Evolutionary conservation across 805 yeast species (phyloP).

Genomic region (Candida nemodendra): DNA sequence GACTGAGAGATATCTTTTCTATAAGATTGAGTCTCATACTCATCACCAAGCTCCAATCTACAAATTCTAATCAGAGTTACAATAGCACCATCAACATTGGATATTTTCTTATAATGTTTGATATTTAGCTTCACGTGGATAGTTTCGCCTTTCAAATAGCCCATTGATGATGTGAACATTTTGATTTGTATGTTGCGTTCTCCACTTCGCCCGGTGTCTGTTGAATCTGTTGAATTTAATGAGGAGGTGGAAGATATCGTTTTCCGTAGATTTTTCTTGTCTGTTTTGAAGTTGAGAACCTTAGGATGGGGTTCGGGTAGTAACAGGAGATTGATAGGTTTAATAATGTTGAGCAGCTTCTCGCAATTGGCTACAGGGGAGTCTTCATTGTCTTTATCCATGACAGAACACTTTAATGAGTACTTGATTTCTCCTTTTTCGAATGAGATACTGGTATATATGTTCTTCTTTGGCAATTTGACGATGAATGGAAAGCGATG

Average conservation of each 20-base stretch:
- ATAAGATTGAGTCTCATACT: constrained; percentile 64
- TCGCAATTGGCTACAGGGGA: constrained; percentile 47
- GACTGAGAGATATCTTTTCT: constrained; percentile 82
- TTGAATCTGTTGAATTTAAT: constrained; percentile 30
- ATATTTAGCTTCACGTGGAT: constrained; percentile 70
- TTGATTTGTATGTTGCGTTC: constrained; percentile 29
- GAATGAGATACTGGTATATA: constrained; percentile 73
- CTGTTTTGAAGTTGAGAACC: constrained; percentile 56
- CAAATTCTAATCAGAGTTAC: constrained; percentile 80
- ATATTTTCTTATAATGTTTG: constrained; percentile 67
- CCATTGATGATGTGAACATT: constrained; percentile 56
- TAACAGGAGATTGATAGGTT: constrained; percentile 70
- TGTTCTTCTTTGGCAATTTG: constrained; percentile 69
- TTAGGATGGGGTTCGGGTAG: constrained; percentile 69
- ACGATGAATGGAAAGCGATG: constrained; percentile 86
- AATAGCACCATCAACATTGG: constrained; percentile 70
- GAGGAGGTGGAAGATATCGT: constrained; percentile 43
- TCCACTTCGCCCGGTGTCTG: constrained; percentile 13
- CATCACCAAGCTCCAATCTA: constrained; percentile 58
- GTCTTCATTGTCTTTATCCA: constrained; percentile 23
- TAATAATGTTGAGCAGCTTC: constrained; percentile 55
- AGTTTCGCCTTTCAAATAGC: constrained; percentile 75
- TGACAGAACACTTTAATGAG: constrained; percentile 40
- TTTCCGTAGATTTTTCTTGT: constrained; percentile 34
- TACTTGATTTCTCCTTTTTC: constrained; percentile 84